These are phyloP conservation scores for Phytophthora ohioensis DNA, from an alignment of 352 stramenopile species.

Conservation along the genomic window DNA sequence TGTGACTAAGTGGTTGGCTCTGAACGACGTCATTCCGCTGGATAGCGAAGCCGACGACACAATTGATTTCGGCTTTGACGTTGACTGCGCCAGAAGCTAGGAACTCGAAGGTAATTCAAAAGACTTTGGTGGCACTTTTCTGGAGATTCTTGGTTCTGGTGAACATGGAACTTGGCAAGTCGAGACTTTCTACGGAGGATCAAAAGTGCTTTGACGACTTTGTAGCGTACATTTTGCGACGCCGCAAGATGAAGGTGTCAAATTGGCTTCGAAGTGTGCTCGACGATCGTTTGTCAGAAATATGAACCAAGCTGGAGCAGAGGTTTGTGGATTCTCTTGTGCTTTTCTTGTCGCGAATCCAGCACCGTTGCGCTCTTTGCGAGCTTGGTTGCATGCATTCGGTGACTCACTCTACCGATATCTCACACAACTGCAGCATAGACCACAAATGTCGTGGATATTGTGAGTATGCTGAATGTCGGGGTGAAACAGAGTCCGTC, in stretches of 20 bases:
- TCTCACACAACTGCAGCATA: constrained; percentile 53
- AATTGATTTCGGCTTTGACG: constrained; percentile 52
- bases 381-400: constrained; percentile 70
- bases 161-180: constrained; percentile 4
- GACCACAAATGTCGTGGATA: constrained; percentile 49
- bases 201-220: constrained; percentile 38
- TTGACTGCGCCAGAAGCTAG: constrained; percentile 9
- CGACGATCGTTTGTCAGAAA: constrained; percentile 25
- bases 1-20: constrained; percentile 36
- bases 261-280: constrained; percentile 26
- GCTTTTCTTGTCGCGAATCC: constrained; percentile 52
- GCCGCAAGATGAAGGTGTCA: constrained; percentile 35
- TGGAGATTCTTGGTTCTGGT: not conserved
- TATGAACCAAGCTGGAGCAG: constrained; percentile 25
- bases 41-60: constrained; percentile 43
- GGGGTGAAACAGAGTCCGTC: too few species aligned
- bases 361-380: constrained; percentile 50
- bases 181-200: constrained; percentile 15
- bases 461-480: constrained; percentile 53
- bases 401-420: constrained; percentile 32
- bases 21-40: constrained; percentile 26
- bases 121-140: constrained; percentile 14
- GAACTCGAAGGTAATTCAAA: constrained; percentile 7
- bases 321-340: constrained; percentile 4
- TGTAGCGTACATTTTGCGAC: constrained; percentile 36